Evolutionary conservation across 805 yeast species (phyloP).

Genomic region (Starmerella apicola): DNA sequence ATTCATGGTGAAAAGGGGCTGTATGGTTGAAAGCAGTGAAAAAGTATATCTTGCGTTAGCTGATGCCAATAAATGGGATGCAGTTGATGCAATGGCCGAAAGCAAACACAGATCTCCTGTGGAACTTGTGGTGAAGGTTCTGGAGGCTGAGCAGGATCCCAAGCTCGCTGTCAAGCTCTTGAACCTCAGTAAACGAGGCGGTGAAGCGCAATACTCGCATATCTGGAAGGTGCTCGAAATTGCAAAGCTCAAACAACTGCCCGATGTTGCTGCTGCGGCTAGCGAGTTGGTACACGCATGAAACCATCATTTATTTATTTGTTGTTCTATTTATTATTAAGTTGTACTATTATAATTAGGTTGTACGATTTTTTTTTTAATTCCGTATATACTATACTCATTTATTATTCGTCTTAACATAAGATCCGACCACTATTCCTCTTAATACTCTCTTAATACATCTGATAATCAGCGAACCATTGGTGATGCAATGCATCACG

Average conservation of each 20-base stretch:
- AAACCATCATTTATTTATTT: too few relatives aligned
- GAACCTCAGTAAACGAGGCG: not conserved
- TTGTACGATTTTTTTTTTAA: too few relatives aligned
- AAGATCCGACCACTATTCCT: too few relatives aligned
- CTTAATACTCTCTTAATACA: not conserved
- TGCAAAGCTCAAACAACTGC: not conserved
- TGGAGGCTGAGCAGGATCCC: slow-evolving; percentile 8
- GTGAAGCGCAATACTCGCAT: slow-evolving; percentile 2
- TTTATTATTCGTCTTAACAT: too few relatives aligned
- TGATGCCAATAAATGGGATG: not conserved
- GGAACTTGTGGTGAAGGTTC: slow-evolving; percentile 10
- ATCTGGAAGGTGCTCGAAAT: slow-evolving; percentile 5
- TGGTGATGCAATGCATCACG: slow-evolving; percentile 48
- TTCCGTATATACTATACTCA: too few relatives aligned
- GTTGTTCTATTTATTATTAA: too few relatives aligned
- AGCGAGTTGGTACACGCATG: too few relatives aligned
- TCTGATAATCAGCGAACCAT: slow-evolving; percentile 61
- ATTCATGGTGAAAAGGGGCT: slow-evolving; percentile 21
- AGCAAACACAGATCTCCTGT: slow-evolving; percentile 5
- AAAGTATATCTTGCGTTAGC: slow-evolving; percentile 8
- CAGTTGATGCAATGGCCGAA: slow-evolving; percentile 8
- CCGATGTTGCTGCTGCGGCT: not conserved
- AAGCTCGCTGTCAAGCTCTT: slow-evolving; percentile 7
- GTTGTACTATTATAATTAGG: too few relatives aligned
- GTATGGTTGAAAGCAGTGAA: slow-evolving; percentile 12